A percentile compares a stretch with the other conserved stretches of the same genome.
Conservation (phyloP, 129 eudicot species). For the carrot (Daucus carota) region DNA sequence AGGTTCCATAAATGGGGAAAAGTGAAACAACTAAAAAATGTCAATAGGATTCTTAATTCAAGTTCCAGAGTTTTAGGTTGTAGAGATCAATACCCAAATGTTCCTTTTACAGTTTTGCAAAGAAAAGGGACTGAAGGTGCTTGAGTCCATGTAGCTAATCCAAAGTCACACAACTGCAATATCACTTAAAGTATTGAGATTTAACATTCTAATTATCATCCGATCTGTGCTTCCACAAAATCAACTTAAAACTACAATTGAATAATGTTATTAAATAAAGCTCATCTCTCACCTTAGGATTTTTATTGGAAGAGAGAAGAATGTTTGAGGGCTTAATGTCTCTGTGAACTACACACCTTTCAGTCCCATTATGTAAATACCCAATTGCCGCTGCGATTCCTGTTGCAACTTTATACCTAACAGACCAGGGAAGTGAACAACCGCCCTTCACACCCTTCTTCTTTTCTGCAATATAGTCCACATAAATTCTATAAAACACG, state of each 20-base stretch:
- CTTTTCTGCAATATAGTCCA: slow-evolving; percentile 45
- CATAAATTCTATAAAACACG: neutral
- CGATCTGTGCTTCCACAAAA: neutral
- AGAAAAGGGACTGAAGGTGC: slow-evolving; percentile 98
- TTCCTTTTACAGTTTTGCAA: slow-evolving; percentile 98
- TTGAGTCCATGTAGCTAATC: slow-evolving; percentile 94
- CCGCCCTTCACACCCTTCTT: slow-evolving; percentile 68
- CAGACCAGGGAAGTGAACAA: slow-evolving; percentile 74
- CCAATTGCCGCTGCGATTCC: slow-evolving; percentile 84
- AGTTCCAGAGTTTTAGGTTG: neutral
- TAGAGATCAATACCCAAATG: slow-evolving; percentile 73
- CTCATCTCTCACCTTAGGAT: slow-evolving; percentile 56
- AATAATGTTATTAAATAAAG: neutral
- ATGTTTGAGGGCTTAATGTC: slow-evolving; percentile 98
- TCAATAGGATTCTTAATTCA: neutral
- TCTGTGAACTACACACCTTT: slow-evolving; percentile 97
- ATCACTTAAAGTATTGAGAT: slow-evolving; percentile 11
- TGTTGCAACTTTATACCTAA: slow-evolving; percentile 73
- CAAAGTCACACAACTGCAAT: slow-evolving; percentile 86
- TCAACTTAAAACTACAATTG: neutral
- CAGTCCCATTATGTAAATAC: slow-evolving; percentile 79
- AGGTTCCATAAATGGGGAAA: neutral
- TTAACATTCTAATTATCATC: neutral
- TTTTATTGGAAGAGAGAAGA: slow-evolving; percentile 84
- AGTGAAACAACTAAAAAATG: neutral